phyloP scores from a whole-genome alignment of 768 basidiomycete genomes.

The Scleroderma bovista region DNA sequence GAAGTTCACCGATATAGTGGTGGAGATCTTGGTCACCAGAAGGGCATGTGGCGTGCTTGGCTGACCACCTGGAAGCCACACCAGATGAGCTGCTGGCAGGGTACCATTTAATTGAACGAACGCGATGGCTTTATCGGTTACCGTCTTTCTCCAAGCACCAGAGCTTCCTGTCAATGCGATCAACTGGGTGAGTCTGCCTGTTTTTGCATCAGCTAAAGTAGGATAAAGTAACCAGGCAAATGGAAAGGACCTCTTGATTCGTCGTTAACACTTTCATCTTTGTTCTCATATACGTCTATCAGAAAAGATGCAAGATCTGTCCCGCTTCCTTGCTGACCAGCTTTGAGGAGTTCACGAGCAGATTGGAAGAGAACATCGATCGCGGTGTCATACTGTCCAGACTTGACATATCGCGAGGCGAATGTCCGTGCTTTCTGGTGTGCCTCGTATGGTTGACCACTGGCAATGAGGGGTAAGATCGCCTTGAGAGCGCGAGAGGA shows the following conservation, averaged over 20 bases:
- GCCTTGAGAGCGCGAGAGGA: constrained; percentile 68
- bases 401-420: constrained; percentile 80
- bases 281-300: constrained; percentile 77
- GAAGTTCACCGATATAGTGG: constrained; percentile 84
- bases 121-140: constrained; percentile 82
- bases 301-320: constrained; percentile 78
- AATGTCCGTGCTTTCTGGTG: constrained; percentile 97
- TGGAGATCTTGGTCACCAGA: constrained; percentile 86
- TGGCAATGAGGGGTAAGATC: constrained; percentile 65
- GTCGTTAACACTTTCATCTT: constrained; percentile 65
- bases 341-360: constrained; percentile 82
- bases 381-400: constrained; percentile 76
- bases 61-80: constrained; percentile 66
- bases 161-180: constrained; percentile 77
- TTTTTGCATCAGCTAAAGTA: constrained; percentile 1
- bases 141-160: constrained; percentile 86
- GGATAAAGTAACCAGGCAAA: constrained; percentile 23
- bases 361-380: constrained; percentile 92
- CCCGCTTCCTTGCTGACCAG: constrained; percentile 84
- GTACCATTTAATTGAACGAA: constrained; percentile 34
- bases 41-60: constrained; percentile 70
- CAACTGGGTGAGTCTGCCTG: constrained; percentile 86
- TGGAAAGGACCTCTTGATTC: constrained; percentile 63
- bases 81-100: constrained; percentile 12
- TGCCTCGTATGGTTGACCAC: constrained; percentile 80